A percentile compares a stretch with the other conserved stretches of the same genome.
Evolutionary conservation across 202 grass and related monocot species (phyloP).

Genomic region (Saccharum hybrid): DNA sequence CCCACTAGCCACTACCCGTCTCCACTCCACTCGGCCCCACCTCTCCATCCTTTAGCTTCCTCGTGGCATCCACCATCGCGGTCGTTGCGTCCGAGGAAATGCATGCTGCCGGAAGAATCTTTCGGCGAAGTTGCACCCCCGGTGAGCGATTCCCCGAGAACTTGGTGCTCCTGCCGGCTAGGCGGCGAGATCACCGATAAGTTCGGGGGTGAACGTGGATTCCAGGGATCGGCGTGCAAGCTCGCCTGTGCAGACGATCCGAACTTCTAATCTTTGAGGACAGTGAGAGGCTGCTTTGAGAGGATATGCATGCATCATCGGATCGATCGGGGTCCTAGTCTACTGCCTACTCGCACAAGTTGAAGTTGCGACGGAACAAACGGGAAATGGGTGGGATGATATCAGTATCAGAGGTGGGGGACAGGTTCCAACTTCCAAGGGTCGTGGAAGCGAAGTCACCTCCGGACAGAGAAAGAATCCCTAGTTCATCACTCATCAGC

Average conservation of each 20-base stretch:
- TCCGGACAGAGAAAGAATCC: constrained; percentile 33
- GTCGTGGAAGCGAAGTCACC: constrained; percentile 58
- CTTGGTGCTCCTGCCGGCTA: not conserved
- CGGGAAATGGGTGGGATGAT: not conserved
- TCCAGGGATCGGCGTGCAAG: not conserved
- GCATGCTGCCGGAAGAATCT: constrained; percentile 1
- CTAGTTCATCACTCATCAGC: constrained; percentile 32
- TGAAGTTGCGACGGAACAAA: not conserved
- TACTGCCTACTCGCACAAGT: constrained; percentile 18
- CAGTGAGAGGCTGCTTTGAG: constrained; percentile 49
- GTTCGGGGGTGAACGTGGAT: constrained; percentile 13
- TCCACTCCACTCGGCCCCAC: constrained; percentile 1
- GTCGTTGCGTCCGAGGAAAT: constrained; percentile 37
- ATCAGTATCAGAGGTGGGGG: constrained; percentile 35
- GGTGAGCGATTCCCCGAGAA: constrained; percentile 14
- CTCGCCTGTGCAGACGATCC: constrained; percentile 4
- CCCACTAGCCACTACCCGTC: constrained; percentile 51
- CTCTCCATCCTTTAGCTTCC: not conserved
- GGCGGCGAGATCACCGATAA: not conserved
- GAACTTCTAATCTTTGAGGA: constrained; percentile 38
- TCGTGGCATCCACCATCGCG: constrained; percentile 59
- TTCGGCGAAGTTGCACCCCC: constrained; percentile 38
- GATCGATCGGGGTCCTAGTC: not conserved
- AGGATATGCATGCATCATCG: constrained; percentile 43
- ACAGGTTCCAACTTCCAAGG: constrained; percentile 53